Evolutionary conservation across 2,329 filamentous ascomycete genomes (phyloP).

Genomic region (Penicillium italicum): DNA sequence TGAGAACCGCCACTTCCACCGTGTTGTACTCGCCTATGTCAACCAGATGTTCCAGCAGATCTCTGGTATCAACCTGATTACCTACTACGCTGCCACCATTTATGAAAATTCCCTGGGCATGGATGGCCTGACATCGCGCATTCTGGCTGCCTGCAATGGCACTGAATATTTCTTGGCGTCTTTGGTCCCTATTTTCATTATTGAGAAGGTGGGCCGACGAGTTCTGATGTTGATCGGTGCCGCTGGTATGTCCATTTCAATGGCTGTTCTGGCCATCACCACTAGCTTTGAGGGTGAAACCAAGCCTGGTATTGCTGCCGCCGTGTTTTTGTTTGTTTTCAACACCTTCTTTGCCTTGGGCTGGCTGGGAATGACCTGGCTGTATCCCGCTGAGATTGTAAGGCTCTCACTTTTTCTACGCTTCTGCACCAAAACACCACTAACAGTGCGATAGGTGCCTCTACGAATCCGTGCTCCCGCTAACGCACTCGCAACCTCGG

Average conservation of each 20-base stretch:
- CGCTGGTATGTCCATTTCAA: slow-evolving; percentile 60
- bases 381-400: slow-evolving; percentile 61
- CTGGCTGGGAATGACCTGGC: slow-evolving; percentile 61
- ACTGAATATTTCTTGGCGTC: slow-evolving; percentile 54
- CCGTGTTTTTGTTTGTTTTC: slow-evolving; percentile 60
- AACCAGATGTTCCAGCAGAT: slow-evolving; percentile 56
- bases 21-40: slow-evolving; percentile 54
- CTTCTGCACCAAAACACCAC: not conserved
- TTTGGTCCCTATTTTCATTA: slow-evolving; percentile 49
- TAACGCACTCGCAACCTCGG: slow-evolving; percentile 22
- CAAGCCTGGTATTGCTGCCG: slow-evolving; percentile 42
- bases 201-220: slow-evolving; percentile 54
- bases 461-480: slow-evolving; percentile 33
- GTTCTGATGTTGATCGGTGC: slow-evolving; percentile 70
- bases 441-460: slow-evolving; percentile 23
- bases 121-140: slow-evolving; percentile 40
- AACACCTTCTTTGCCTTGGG: slow-evolving; percentile 60
- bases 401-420: slow-evolving; percentile 19
- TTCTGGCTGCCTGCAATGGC: slow-evolving; percentile 53
- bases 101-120: slow-evolving; percentile 44
- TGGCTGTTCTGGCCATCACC: slow-evolving; percentile 56
- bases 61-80: slow-evolving; percentile 45
- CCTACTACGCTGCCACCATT: slow-evolving; percentile 45
- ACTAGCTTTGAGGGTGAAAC: slow-evolving; percentile 36
- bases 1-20: slow-evolving; percentile 55